These are phyloP conservation scores for Sporobolomyces pararoseus DNA, from an alignment of 768 basidiomycete genomes.

Conservation along the genomic window DNA sequence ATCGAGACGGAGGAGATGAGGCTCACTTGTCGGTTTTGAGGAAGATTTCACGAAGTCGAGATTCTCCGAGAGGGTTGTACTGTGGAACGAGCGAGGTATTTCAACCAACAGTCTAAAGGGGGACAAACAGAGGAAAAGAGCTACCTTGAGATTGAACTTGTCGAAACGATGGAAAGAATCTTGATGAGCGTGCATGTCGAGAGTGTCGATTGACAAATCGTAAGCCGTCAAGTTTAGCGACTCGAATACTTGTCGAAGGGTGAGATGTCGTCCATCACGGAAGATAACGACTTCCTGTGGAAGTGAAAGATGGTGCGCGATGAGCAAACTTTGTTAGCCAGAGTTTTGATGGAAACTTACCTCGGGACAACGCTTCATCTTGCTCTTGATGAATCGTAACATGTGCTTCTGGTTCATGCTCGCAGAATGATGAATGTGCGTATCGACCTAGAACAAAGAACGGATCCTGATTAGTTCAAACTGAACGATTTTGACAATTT, in stretches of 20 bases:
- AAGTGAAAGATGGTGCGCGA: neutral
- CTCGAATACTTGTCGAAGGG: conserved; percentile 89
- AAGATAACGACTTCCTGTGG: conserved; percentile 87
- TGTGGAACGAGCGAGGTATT: neutral
- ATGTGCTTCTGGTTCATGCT: conserved; percentile 99
- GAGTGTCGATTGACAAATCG: conserved; percentile 94
- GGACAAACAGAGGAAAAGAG: neutral
- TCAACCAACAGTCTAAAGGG: neutral
- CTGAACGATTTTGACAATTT: neutral
- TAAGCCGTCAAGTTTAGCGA: conserved; percentile 92
- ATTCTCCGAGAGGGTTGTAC: conserved; percentile 65
- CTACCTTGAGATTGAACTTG: conserved; percentile 67
- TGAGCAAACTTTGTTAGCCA: too few species aligned
- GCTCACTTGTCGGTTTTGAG: conserved; percentile 86
- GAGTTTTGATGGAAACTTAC: conserved; percentile 52
- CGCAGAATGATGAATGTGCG: conserved; percentile 96
- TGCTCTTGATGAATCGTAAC: conserved; percentile 96
- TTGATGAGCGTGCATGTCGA: conserved; percentile 98
- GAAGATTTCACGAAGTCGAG: conserved; percentile 90
- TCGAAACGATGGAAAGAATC: conserved; percentile 96
- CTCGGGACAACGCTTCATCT: conserved; percentile 82
- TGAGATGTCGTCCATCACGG: conserved; percentile 84
- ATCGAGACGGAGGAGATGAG: neutral
- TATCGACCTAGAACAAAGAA: conserved; percentile 62
- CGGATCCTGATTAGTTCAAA: neutral